phyloP scores from a whole-genome alignment of 768 basidiomycete species.

The Tricholoma terreum region DNA sequence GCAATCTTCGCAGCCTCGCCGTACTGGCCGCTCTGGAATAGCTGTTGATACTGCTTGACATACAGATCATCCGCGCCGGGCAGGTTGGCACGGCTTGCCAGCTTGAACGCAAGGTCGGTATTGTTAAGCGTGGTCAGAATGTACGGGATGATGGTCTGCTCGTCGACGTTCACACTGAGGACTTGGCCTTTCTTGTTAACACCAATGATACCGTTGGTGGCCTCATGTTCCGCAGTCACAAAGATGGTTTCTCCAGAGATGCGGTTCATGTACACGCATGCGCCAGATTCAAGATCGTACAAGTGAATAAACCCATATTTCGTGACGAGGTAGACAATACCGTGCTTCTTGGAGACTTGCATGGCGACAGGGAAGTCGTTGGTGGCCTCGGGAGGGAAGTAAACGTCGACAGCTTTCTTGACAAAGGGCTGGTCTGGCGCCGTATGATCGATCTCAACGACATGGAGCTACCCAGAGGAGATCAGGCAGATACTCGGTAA shows the following conservation, averaged over 20 bases:
- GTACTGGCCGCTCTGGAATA: constrained; percentile 87
- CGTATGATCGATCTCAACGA: constrained; percentile 97
- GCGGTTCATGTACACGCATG: constrained; percentile 99
- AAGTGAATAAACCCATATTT: constrained; percentile 99
- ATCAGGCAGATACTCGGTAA: background rate
- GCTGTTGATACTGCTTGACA: constrained; percentile 87
- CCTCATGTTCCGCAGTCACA: constrained; percentile 95
- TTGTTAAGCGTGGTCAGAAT: constrained; percentile 93
- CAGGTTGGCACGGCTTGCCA: constrained; percentile 92
- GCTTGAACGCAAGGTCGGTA: constrained; percentile 95
- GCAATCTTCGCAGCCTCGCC: constrained; percentile 96
- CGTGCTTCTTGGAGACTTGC: constrained; percentile 97
- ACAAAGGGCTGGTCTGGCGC: constrained; percentile 89
- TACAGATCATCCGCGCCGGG: constrained; percentile 98
- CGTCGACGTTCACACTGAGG: constrained; percentile 94
- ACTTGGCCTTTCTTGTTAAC: constrained; percentile 99
- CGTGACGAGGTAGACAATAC: constrained; percentile 95
- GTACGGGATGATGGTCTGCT: constrained; percentile 94
- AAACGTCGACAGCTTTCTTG: constrained; percentile 98
- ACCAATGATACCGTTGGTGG: constrained; percentile 92
- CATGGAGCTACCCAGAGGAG: constrained; percentile 68
- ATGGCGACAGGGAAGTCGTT: constrained; percentile 99
- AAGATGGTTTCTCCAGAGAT: constrained; percentile 99
- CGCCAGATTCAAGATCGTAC: constrained; percentile 95
- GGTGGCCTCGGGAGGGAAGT: constrained; percentile 96